These are phyloP conservation scores for Eucalyptus marginata DNA, from an alignment of 345 rosid genomes.

Conservation along the genomic window DNA sequence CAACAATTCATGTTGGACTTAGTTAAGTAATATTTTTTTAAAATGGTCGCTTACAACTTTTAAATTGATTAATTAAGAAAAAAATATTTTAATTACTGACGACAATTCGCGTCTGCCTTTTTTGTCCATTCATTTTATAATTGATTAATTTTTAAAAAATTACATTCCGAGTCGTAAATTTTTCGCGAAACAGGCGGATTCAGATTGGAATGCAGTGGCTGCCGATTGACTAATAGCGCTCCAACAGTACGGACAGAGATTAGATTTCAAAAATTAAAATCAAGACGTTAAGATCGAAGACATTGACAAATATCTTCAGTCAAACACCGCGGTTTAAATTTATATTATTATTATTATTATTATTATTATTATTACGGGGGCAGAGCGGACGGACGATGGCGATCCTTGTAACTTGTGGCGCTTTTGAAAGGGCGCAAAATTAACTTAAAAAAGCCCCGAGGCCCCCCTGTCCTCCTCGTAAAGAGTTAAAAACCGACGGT, in stretches of 20 bases:
- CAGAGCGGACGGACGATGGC: neutral
- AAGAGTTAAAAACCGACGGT: neutral
- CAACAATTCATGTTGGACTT: neutral
- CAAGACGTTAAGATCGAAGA: neutral
- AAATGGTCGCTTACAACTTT: accelerated
- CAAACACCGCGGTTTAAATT: neutral
- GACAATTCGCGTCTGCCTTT: accelerated
- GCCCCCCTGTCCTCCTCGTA: neutral
- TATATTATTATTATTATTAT: neutral
- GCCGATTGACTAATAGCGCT: neutral
- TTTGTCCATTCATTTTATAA: neutral
- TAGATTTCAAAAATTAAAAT: neutral
- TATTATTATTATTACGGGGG: neutral
- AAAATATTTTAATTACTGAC: neutral
- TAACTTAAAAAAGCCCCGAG: neutral
- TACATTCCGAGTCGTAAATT: accelerated
- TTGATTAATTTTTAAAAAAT: neutral
- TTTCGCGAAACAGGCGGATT: neutral
- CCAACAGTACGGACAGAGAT: neutral
- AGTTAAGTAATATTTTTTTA: accelerated
- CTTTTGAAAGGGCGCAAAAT: neutral
- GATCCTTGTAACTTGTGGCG: neutral
- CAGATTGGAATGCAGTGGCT: neutral
- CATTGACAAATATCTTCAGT: neutral
- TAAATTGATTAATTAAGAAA: neutral